Evolutionary conservation across 306 rosid species (phyloP), one percentile per base, ranked within the genome.

Genomic region (Purshia tridentata): DNA sequence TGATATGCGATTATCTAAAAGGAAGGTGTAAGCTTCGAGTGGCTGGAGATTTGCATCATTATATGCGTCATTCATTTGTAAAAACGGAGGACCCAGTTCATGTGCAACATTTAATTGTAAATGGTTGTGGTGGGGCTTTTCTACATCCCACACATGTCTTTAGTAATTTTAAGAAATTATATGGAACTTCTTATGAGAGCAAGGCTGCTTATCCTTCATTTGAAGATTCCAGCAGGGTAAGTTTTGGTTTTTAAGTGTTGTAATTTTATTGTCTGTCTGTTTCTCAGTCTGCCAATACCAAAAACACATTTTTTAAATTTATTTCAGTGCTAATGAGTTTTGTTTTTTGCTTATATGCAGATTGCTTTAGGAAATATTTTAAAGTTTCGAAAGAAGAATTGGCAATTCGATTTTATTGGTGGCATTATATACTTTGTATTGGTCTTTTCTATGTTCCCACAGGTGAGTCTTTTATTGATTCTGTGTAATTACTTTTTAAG

Each of bases 101-200:
- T 60, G 86, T 86, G 65, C 98, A 84, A 56, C 97, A 95, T 80
- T 92, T 95, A 63, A 83, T 95, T 65, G 91, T 95, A 75, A 95
- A 95, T 86, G 99, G 99, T 57, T 95, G 97, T 73, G 99, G 99
- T 74, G 99, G 99, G 74, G 99, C 99, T 56, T 95, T 95, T 87
- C 80, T 91, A 72, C 99, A 95, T 79, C 99, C 99, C 74, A 95
- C 99, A 75, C 99, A 95, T 82, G 96, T 90, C 56, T 95, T 95
- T 76, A 73, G 89, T 69, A 88, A 90, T 77, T 95, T 95, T 73
- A 76, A 84, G 69, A 82, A 84, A 62, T 78, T 79, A 68, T 40
- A 78, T 72, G 96, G 93, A 64, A 81, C 87, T 62, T 68, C 93
- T 50, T 94, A 90, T 35, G 96, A 89, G 76, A 84, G 95, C 88